A percentile compares a stretch with the other conserved stretches of the same genome.
These are phyloP conservation scores for Astragalus membranaceus DNA, from an alignment of 306 rosid species.

Conservation along the genomic window DNA sequence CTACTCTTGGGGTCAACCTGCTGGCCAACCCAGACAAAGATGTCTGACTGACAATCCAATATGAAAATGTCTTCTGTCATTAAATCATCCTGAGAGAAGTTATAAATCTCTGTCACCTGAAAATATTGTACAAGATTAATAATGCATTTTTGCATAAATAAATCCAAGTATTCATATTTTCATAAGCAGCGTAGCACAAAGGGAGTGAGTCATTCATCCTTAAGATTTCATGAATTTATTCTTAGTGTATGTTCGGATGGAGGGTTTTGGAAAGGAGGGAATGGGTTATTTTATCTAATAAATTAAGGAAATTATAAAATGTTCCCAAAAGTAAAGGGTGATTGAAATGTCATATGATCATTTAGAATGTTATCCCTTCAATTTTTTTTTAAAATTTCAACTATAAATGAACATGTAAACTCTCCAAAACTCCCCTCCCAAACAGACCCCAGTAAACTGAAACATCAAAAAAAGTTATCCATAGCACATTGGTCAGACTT, in stretches of 20 bases:
- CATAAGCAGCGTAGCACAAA: conserved; percentile 21
- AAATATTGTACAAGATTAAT: conserved; percentile 27
- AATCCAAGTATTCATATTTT: neutral
- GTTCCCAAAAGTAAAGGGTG: too few species aligned
- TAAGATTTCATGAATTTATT: neutral
- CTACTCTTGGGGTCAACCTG: conserved; percentile 63
- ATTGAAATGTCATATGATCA: too few species aligned
- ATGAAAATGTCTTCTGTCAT: conserved; percentile 94
- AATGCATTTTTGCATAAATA: conserved; percentile 14
- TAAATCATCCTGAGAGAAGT: conserved; percentile 95
- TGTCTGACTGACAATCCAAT: conserved; percentile 76
- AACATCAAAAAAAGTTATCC: neutral
- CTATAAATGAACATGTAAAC: too few species aligned
- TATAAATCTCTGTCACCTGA: conserved; percentile 85
- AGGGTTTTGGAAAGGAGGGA: too few species aligned
- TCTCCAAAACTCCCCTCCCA: too few species aligned
- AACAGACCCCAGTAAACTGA: neutral
- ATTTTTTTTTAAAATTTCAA: too few species aligned
- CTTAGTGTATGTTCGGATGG: too few species aligned
- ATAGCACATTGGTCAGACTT: neutral
- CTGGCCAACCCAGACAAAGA: conserved; percentile 96
- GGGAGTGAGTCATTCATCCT: conserved; percentile 7
- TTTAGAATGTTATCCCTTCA: too few species aligned
- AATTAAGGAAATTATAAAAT: too few species aligned
- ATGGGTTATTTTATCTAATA: too few species aligned